Evolutionary conservation across 2,329 filamentous ascomycete species (phyloP).

Genomic region (Fonsecaea erecta): DNA sequence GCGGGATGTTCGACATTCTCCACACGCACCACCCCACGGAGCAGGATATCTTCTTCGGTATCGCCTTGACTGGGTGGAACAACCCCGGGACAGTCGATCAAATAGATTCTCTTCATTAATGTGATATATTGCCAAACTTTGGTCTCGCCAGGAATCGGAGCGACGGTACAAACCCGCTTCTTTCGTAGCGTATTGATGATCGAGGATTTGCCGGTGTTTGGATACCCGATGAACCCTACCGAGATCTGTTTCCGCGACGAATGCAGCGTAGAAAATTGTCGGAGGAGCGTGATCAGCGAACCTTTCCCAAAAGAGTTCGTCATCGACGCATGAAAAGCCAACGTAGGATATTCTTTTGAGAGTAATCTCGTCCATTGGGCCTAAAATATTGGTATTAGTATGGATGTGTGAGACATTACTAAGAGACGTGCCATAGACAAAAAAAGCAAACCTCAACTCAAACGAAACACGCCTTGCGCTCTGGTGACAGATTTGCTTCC

Average conservation of each 20-base stretch:
- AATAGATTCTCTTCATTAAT: slow-evolving; percentile 88
- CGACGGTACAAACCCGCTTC: slow-evolving; percentile 92
- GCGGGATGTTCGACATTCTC: slow-evolving; percentile 97
- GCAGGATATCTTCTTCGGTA: slow-evolving; percentile 81
- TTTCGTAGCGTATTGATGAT: slow-evolving; percentile 96
- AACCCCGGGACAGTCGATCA: slow-evolving; percentile 96
- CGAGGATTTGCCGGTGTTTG: slow-evolving; percentile 93
- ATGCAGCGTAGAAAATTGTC: slow-evolving; percentile 90
- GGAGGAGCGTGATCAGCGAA: slow-evolving; percentile 84
- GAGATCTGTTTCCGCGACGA: slow-evolving; percentile 92
- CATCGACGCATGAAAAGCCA: slow-evolving; percentile 92
- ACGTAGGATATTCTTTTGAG: slow-evolving; percentile 88
- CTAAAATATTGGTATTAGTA: slow-evolving; percentile 59
- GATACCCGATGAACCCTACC: slow-evolving; percentile 85
- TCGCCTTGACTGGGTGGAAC: slow-evolving; percentile 87
- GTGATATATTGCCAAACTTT: slow-evolving; percentile 99
- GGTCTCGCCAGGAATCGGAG: slow-evolving; percentile 93
- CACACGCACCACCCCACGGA: slow-evolving; percentile 88
- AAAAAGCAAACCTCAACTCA: slow-evolving; percentile 93
- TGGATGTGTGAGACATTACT: slow-evolving; percentile 94
- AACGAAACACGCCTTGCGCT: slow-evolving; percentile 79
- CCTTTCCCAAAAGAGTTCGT: slow-evolving; percentile 98
- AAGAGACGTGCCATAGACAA: slow-evolving; percentile 80
- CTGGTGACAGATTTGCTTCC: slow-evolving; percentile 72
- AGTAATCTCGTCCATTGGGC: slow-evolving; percentile 89